A percentile compares a stretch with the other conserved stretches of the same genome.
Evolutionary conservation across 495 filamentous ascomycete genomes (phyloP).

Genomic region (Xylaria acuta): DNA sequence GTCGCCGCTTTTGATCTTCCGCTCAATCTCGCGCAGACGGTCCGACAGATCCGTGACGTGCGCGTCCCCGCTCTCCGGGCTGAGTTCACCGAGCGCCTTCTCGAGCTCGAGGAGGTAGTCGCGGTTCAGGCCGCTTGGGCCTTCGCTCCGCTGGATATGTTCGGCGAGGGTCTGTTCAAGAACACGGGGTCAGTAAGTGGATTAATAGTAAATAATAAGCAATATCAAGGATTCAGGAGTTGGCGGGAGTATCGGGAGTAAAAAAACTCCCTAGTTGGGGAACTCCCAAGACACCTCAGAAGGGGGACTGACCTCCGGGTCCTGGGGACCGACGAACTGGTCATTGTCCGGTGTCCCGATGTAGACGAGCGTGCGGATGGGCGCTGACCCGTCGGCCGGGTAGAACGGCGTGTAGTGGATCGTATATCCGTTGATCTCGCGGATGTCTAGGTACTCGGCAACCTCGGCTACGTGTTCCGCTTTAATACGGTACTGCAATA

Average conservation of each 20-base stretch:
- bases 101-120: conserved; percentile 91
- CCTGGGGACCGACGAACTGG: conserved; percentile 85
- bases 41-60: conserved; percentile 74
- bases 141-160: conserved; percentile 77
- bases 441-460: conserved; percentile 88
- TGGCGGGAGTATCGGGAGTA: not conserved
- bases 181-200: not conserved
- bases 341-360: conserved; percentile 94
- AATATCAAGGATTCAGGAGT: not conserved
- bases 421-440: conserved; percentile 95
- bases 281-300: not conserved
- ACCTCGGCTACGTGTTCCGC: conserved; percentile 77
- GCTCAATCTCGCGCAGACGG: conserved; percentile 62
- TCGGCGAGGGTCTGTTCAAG: conserved; percentile 70
- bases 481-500: conserved; percentile 73
- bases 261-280: not conserved
- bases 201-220: too few species aligned
- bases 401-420: conserved; percentile 88
- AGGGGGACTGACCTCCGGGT: conserved; percentile 51
- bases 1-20: conserved; percentile 33
- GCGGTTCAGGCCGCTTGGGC: conserved; percentile 87
- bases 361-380: conserved; percentile 74
- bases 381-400: conserved; percentile 53
- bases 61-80: conserved; percentile 78
- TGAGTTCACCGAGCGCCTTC: conserved; percentile 73